Base-by-base conservation (phyloP, 1,284 basidiomycete species). In the Puccinia horiana region DNA sequence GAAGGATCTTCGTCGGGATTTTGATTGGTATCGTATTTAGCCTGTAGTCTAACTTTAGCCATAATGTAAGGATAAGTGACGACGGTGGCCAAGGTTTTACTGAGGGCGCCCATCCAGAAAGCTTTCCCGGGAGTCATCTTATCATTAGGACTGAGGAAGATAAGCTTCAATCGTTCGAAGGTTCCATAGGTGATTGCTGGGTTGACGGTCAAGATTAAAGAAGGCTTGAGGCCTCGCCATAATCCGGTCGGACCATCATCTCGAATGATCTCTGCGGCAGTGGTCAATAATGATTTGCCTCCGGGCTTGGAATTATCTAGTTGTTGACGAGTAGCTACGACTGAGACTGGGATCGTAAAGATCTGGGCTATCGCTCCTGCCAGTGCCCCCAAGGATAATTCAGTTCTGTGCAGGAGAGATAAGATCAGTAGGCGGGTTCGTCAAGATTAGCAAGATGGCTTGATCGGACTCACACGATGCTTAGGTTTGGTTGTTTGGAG, bases 181-280 rank as follows among this genome's bases (percentile, higher is more conserved):
- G 93, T 90, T 76, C 97, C 97, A 87, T 99, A 99, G 0, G 97
- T 99, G 88, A 99, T 98, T 29, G 97, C 96, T 1, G 97, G 97
- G 88, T 99, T 99, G 76, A 88, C 86, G 49, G 95, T 98, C 61
- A 99, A 90, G 12, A 99, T 95, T 84, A 99, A 89, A 65, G 94
- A 92, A 4, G 97, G 96, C 87, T 92, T 93, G 82, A 99, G 89
- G 11, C 97, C 97, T 14, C 95, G 90, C 97, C 97, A 99, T 20
- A 99, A 89, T 16, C 95, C 97, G 0, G 92, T 90, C 18, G 96
- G 88, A 80, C 97, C 97, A 84, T 97, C 94, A 86, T 98, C 93
- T n/a, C 91, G 90, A 76, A 98, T 89, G 85, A 99, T 98, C 86
- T 96, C 93, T 56, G 90, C 90, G 32, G 92, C 94, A 16, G 97